A percentile compares a stretch with the other conserved stretches of the same genome.
These are phyloP conservation scores for Erodium trifolium DNA, from an alignment of 441 rosid species.

Conservation along the genomic window DNA sequence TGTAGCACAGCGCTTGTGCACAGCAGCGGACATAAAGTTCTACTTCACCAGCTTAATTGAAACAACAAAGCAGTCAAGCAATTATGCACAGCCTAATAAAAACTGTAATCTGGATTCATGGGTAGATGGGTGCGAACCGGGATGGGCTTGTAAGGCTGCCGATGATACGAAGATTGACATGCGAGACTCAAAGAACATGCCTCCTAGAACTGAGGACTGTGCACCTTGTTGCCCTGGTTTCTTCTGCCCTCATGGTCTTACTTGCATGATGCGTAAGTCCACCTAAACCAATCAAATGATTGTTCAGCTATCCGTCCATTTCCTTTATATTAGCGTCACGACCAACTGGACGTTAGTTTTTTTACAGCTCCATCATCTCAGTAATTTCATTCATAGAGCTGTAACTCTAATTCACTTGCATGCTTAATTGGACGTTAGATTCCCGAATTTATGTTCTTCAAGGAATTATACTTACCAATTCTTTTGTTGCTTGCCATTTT, in stretches of 20 bases:
- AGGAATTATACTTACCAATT: not conserved
- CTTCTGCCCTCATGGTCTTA: conserved; percentile 90
- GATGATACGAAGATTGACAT: conserved; percentile 39
- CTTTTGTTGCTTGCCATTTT: not conserved
- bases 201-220: conserved; percentile 44
- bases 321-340: not conserved
- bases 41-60: conserved; percentile 56
- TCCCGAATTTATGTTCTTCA: not conserved
- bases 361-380: not conserved
- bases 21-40: conserved; percentile 79
- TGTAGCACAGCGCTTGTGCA: conserved; percentile 55
- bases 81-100: conserved; percentile 44
- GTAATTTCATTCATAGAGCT: not conserved
- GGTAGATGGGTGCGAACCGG: conserved; percentile 90
- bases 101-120: conserved; percentile 83
- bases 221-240: conserved; percentile 77
- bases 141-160: conserved; percentile 76
- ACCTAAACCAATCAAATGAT: not conserved
- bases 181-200: conserved; percentile 43
- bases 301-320: not conserved
- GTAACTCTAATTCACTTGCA: not conserved
- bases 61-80: conserved; percentile 6
- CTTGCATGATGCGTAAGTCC: conserved; percentile 95
- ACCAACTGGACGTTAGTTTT: not conserved
- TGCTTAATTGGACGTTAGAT: not conserved